Evolutionary conservation across 1,284 basidiomycete species (phyloP), one percentile per base, ranked within the genome.

Genomic region (Sporisorium exsertum): DNA sequence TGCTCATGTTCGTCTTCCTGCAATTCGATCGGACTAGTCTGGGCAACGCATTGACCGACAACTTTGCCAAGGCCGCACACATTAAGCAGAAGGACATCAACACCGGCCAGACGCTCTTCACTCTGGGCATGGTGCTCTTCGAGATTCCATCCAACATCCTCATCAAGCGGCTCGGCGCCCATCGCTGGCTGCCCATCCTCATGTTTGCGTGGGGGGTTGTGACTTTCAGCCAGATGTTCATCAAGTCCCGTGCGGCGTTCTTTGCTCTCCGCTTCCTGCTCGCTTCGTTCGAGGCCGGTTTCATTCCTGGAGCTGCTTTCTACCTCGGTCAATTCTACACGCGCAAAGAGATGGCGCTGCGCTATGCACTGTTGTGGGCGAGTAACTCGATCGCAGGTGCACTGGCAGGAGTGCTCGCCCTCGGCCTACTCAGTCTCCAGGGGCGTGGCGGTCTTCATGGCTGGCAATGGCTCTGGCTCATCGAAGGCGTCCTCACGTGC

Each of bases 311-410:
- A 27, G 46, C 46, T 49, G 46, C 46, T 18, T 49, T 49, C 46
- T 49, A 49, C 16, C 46, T 49, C 16, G 46, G 46, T 10, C 46
- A 49, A 13, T 49, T 49, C 13, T 49, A 49, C 13, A 49, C 46
- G 4, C 5, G 46, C 15, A 49, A 49, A 12, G 26, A 49, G 27
- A 49, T 49, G 46, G 46, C 46, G 3, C 27, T 49, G 15, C 46
- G 46, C 27, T 49, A 49, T n/a, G 46, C 46, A 9, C 46, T 49
- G 12, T 22, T 49, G 46, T 49, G 46, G 46, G 46, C 46, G 12
- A 49, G 46, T 26, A 49, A 49, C 46, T 49, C 46, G 46, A 49
- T 49, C 18, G 46, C 46, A 18, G 46, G 46, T 49, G 46, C 46
- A 16, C 18, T 49, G 46, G 46, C 46, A 6, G 46, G 46, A 16